These are phyloP conservation scores for Spizellomyces sp. DNA, from an alignment of 192 early-diverging fungal species.

Conservation along the genomic window DNA sequence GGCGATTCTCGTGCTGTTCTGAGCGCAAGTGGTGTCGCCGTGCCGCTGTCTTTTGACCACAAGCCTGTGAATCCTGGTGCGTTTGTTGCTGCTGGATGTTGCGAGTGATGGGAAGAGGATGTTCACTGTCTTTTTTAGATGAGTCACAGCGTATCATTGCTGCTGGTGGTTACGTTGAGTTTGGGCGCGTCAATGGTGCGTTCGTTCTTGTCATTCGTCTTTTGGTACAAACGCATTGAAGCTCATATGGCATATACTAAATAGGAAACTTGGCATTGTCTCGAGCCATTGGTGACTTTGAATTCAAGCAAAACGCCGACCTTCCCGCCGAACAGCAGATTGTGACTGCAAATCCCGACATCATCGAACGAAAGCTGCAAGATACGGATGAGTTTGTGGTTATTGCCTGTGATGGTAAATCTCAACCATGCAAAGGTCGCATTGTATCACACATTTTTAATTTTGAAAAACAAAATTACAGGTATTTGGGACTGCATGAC, in stretches of 20 bases:
- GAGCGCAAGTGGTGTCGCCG: slow-evolving; percentile 72
- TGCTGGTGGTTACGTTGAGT: slow-evolving; percentile 98
- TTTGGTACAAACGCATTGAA: neutral
- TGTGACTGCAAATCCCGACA: slow-evolving; percentile 91
- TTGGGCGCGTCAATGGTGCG: slow-evolving; percentile 94
- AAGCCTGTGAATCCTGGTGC: slow-evolving; percentile 83
- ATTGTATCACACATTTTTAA: slow-evolving; percentile 1
- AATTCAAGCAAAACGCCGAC: slow-evolving; percentile 89
- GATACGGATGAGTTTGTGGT: slow-evolving; percentile 91
- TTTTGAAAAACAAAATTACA: slow-evolving; percentile 27
- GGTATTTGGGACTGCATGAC: slow-evolving; percentile 99
- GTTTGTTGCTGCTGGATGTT: neutral
- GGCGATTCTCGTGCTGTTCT: slow-evolving; percentile 96
- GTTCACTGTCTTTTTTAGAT: slow-evolving; percentile 27
- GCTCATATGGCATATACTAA: neutral
- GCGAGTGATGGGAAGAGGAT: neutral
- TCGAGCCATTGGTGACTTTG: slow-evolving; percentile 97
- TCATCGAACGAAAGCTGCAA: slow-evolving; percentile 59
- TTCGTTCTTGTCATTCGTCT: neutral
- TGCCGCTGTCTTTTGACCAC: slow-evolving; percentile 88
- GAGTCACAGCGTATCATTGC: slow-evolving; percentile 84
- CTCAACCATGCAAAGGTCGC: neutral
- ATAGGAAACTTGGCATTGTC: slow-evolving; percentile 92
- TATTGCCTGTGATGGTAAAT: slow-evolving; percentile 91
- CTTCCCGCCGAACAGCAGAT: slow-evolving; percentile 86